Conservation (phyloP, 805 yeast genomes). For the Vanderwaltozyma tropicalis region DNA sequence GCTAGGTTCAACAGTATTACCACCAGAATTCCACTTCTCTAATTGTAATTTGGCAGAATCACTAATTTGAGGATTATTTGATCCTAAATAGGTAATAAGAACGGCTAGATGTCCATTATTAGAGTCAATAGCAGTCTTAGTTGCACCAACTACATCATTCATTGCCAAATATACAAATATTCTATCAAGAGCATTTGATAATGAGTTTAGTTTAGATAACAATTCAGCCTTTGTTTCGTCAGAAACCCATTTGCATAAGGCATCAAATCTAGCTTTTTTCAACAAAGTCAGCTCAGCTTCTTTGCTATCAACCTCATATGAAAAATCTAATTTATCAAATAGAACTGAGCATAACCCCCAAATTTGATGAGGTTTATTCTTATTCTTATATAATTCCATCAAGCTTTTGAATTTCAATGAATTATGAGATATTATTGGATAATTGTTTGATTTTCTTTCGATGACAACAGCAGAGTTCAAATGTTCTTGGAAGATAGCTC, state of each 20-base stretch:
- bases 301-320: conserved; percentile 15
- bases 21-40: conserved; percentile 47
- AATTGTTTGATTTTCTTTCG: conserved; percentile 23
- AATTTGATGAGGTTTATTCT: conserved; percentile 22
- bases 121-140: conserved; percentile 46
- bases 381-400: conserved; percentile 7
- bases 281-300: conserved; percentile 18
- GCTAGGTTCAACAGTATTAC: conserved; percentile 36
- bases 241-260: conserved; percentile 50
- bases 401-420: conserved; percentile 26
- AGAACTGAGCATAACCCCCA: conserved; percentile 56
- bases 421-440: conserved; percentile 32
- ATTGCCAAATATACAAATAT: conserved; percentile 42
- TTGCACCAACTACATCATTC: conserved; percentile 54
- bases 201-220: conserved; percentile 20
- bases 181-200: conserved; percentile 37
- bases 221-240: conserved; percentile 32
- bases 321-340: conserved; percentile 36
- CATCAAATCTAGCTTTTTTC: conserved; percentile 33
- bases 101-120: conserved; percentile 63
- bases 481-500: conserved; percentile 11
- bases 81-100: conserved; percentile 57
- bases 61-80: conserved; percentile 51
- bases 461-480: conserved; percentile 15
- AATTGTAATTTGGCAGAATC: conserved; percentile 52